Percentiles rank a stretch among this genome's conserved stretches.
phyloP scores from a whole-genome alignment of 2,329 filamentous ascomycete genomes.

The Verticillium longisporum region DNA sequence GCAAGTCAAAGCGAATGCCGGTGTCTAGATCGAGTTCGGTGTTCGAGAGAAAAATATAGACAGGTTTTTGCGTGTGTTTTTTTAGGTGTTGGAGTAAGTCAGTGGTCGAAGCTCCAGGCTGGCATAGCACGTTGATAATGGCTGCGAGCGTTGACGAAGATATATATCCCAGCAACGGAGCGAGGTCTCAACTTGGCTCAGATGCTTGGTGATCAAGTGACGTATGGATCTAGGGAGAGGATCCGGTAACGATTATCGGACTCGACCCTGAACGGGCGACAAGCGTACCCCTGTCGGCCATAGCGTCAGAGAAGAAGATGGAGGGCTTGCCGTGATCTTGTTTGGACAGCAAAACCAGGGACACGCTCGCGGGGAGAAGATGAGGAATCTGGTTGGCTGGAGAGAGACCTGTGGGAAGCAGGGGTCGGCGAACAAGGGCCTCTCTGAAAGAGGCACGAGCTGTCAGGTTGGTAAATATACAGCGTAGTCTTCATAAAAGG shows the following conservation, averaged over 20 bases:
- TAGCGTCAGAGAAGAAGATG: slow-evolving; percentile 9
- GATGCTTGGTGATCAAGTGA: slow-evolving; percentile 5
- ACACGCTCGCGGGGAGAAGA: neutral
- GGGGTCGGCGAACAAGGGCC: slow-evolving; percentile 3
- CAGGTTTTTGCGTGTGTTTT: neutral
- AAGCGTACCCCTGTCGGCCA: slow-evolving; percentile 10
- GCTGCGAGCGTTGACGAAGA: slow-evolving; percentile 2
- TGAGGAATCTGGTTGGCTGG: slow-evolving; percentile 1
- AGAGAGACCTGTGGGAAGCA: neutral
- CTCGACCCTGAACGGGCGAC: slow-evolving; percentile 9
- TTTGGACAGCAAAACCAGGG: slow-evolving; percentile 4
- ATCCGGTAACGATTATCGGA: slow-evolving; percentile 8
- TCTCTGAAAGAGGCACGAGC: neutral
- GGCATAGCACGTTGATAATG: neutral
- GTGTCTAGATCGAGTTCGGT: too few relatives aligned
- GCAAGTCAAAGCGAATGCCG: too few relatives aligned
- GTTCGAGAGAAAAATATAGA: neutral
- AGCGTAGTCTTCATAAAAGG: neutral
- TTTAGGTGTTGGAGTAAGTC: neutral
- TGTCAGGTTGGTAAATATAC: neutral
- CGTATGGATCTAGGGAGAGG: slow-evolving; percentile 6
- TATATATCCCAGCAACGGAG: slow-evolving; percentile 3
- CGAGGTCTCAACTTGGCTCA: slow-evolving; percentile 1
- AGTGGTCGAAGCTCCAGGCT: slow-evolving; percentile 1
- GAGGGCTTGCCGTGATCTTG: slow-evolving; percentile 6